Conservation (phyloP, 345 rosid species). For the Arabidopsis suecica region DNA sequence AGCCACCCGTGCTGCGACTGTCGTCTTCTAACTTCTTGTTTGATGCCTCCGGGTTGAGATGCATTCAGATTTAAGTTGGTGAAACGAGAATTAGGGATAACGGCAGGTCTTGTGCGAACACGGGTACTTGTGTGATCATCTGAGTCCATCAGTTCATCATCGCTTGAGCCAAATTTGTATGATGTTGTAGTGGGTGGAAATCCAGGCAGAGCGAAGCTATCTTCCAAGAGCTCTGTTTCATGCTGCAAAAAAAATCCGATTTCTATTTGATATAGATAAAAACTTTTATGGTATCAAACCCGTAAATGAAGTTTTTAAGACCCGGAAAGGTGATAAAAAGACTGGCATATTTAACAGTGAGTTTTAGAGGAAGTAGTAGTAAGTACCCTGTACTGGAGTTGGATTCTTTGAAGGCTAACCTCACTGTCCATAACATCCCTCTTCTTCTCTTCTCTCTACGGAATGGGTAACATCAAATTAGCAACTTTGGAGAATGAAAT, state of each 20-base stretch:
- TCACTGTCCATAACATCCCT: constrained; percentile 86
- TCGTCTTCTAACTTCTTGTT: constrained; percentile 79
- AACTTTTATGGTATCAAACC: background rate
- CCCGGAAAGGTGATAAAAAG: background rate
- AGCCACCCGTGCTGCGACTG: constrained; percentile 75
- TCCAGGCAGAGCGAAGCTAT: constrained; percentile 73
- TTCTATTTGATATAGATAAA: too few species aligned
- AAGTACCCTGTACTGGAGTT: constrained; percentile 83
- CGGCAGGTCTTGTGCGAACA: constrained; percentile 55
- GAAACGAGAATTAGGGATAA: constrained; percentile 55
- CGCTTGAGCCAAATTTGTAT: constrained; percentile 81
- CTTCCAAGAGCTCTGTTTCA: constrained; percentile 86
- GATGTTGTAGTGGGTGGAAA: constrained; percentile 57
- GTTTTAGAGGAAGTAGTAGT: constrained; percentile 9
- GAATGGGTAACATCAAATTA: constrained; percentile 29
- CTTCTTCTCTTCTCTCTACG: constrained; percentile 96
- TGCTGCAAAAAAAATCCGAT: constrained; percentile 50
- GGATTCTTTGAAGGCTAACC: constrained; percentile 90
- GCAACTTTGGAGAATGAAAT: constrained; percentile 17
- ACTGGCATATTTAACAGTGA: background rate
- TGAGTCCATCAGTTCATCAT: constrained; percentile 86
- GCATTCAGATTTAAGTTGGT: constrained; percentile 52
- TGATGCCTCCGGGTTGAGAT: constrained; percentile 57
- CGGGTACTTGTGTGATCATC: constrained; percentile 74
- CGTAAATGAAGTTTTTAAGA: background rate